These are phyloP conservation scores for Calycina herbarum DNA, from an alignment of 2,329 filamentous ascomycete genomes.

Conservation along the genomic window DNA sequence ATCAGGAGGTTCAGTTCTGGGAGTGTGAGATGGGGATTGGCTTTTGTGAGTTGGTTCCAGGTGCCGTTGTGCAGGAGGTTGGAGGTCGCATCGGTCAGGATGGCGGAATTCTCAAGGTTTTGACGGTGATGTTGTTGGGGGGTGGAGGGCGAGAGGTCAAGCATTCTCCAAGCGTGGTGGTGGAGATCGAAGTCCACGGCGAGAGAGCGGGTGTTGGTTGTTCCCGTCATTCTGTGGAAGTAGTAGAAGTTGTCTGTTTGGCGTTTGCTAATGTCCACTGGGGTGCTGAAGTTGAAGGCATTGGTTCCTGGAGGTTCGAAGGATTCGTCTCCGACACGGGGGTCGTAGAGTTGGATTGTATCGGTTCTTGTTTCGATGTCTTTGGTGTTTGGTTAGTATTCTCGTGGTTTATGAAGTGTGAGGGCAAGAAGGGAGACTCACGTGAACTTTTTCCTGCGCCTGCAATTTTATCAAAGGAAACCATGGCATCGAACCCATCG, in stretches of 20 bases:
- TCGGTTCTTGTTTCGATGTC: background rate
- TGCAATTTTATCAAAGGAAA: background rate
- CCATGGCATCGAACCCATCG: background rate
- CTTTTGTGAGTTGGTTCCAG: background rate
- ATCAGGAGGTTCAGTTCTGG: constrained; percentile 4
- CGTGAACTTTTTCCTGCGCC: background rate
- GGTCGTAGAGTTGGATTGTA: background rate
- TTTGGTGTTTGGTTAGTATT: background rate
- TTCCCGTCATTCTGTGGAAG: constrained; percentile 1
- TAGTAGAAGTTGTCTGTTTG: background rate
- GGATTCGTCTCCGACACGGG: background rate
- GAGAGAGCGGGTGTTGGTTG: background rate
- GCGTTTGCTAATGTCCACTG: background rate
- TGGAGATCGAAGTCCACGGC: constrained; percentile 6
- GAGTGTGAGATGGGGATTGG: background rate
- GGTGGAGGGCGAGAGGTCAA: background rate
- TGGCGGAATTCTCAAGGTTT: background rate
- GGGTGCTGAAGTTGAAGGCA: constrained; percentile 3
- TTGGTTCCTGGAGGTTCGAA: background rate
- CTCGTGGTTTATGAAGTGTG: background rate
- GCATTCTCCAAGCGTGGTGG: background rate
- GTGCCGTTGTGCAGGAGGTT: background rate
- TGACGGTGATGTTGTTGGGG: background rate
- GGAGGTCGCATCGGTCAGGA: background rate
- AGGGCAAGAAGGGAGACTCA: background rate